Conservation (phyloP, 352 stramenopile species). For the Pythium dissimile region DNA sequence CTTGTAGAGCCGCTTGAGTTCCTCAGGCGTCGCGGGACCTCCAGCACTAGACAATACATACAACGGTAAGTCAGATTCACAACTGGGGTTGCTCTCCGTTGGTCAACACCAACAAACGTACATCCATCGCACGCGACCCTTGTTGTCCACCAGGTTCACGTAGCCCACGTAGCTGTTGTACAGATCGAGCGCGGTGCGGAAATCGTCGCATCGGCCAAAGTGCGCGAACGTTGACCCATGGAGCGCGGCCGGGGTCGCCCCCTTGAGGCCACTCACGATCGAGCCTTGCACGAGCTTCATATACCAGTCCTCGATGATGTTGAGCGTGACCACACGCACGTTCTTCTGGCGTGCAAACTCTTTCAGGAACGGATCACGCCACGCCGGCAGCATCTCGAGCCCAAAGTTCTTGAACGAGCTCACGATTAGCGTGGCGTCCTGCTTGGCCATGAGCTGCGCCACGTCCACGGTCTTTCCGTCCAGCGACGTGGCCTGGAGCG, state of each 20-base stretch:
- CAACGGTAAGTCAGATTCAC: conserved; percentile 3
- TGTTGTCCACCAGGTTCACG: conserved; percentile 72
- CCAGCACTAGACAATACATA: conserved; percentile 48
- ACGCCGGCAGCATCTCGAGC: conserved; percentile 74
- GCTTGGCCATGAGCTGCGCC: conserved; percentile 41
- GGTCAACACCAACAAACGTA: conserved; percentile 30
- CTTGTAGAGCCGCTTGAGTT: conserved; percentile 56
- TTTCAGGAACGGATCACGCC: conserved; percentile 58
- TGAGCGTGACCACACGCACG: conserved; percentile 69
- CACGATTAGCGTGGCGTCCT: conserved; percentile 59
- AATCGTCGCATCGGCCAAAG: conserved; percentile 80
- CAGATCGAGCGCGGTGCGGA: conserved; percentile 73
- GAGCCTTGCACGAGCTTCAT: conserved; percentile 76
- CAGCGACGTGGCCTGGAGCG: conserved; percentile 53
- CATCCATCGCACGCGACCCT: conserved; percentile 84
- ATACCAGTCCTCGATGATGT: conserved; percentile 89
- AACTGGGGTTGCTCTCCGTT: background rate
- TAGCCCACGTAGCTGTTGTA: conserved; percentile 89
- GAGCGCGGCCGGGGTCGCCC: conserved; percentile 41
- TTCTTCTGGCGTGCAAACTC: conserved; percentile 32
- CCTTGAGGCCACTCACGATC: conserved; percentile 58
- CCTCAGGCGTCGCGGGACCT: conserved; percentile 54
- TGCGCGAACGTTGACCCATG: conserved; percentile 58
- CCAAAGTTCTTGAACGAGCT: conserved; percentile 88
- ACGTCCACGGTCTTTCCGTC: conserved; percentile 44